Evolutionary conservation across 495 filamentous ascomycete genomes (phyloP).

Genomic region (Aspergillus ostianus): DNA sequence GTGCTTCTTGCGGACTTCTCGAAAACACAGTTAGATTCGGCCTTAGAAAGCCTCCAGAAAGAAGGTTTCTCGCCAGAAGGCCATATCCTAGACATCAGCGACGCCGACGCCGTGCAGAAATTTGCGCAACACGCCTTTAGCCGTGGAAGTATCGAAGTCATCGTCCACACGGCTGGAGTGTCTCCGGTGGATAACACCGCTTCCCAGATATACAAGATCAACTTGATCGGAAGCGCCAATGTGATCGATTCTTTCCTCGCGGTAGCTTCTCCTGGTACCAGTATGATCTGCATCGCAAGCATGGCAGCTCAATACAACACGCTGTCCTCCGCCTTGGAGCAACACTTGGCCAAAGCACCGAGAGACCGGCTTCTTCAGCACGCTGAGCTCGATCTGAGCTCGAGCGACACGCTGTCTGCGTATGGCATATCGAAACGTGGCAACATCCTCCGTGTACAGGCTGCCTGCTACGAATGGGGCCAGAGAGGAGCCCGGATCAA

Average conservation of each 20-base stretch:
- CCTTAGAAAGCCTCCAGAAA: neutral
- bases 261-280: slow-evolving; percentile 4
- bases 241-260: slow-evolving; percentile 14
- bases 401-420: neutral
- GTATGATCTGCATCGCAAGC: slow-evolving; percentile 11
- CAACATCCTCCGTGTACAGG: slow-evolving; percentile 19
- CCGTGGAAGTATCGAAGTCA: slow-evolving; percentile 6
- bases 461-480: slow-evolving; percentile 65
- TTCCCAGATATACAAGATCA: slow-evolving; percentile 13
- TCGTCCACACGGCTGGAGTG: slow-evolving; percentile 14
- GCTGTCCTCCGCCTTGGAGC: slow-evolving; percentile 2
- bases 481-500: slow-evolving; percentile 72
- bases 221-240: slow-evolving; percentile 15
- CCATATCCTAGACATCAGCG: slow-evolving; percentile 8
- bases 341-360: slow-evolving; percentile 10
- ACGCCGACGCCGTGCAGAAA: slow-evolving; percentile 7
- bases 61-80: slow-evolving; percentile 13
- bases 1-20: slow-evolving; percentile 19
- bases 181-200: slow-evolving; percentile 2
- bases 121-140: slow-evolving; percentile 10
- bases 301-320: slow-evolving; percentile 2
- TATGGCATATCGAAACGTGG: slow-evolving; percentile 16
- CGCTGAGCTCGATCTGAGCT: slow-evolving; percentile 1
- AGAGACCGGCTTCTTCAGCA: slow-evolving; percentile 1
- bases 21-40: slow-evolving; percentile 1